Evolutionary conservation across 176 grass and related monocot genomes (phyloP).

Genomic region (Phragmites australis): DNA sequence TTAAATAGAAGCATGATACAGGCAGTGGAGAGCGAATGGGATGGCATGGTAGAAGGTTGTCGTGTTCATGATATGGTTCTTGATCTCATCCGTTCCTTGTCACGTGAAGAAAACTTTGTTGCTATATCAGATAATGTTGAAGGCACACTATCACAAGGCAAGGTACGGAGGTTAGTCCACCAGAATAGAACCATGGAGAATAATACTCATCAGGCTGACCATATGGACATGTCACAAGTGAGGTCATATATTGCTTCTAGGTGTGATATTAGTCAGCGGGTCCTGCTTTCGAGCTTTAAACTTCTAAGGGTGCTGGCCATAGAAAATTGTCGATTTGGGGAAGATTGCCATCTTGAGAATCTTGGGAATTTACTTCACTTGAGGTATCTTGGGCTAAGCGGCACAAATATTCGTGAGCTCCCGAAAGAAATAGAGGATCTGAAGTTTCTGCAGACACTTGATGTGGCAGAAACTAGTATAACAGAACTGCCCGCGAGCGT

Average conservation of each 20-base stretch:
- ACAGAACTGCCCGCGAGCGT: neutral
- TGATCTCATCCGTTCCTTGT: neutral
- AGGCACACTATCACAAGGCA: neutral
- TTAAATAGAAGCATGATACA: neutral
- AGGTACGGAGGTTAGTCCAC: neutral
- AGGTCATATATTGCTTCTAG: neutral
- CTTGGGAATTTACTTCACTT: neutral
- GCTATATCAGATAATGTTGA: neutral
- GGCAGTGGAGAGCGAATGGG: rapidly evolving
- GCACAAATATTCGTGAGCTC: neutral
- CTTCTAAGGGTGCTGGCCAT: neutral
- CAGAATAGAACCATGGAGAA: neutral
- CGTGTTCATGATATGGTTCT: neutral
- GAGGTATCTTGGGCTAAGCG: neutral
- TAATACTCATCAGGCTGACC: neutral
- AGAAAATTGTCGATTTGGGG: neutral
- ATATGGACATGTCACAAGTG: neutral
- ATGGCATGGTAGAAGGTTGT: neutral
- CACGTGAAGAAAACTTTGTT: neutral
- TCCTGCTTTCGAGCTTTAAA: neutral
- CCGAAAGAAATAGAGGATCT: neutral
- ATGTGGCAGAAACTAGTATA: rapidly evolving
- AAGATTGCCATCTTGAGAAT: neutral
- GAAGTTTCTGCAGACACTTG: neutral
- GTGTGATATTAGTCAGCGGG: rapidly evolving